Evolutionary conservation across 2,329 filamentous ascomycete species (phyloP), one percentile per base, ranked within the genome.

Genomic region (Colletotrichum gigasporum): DNA sequence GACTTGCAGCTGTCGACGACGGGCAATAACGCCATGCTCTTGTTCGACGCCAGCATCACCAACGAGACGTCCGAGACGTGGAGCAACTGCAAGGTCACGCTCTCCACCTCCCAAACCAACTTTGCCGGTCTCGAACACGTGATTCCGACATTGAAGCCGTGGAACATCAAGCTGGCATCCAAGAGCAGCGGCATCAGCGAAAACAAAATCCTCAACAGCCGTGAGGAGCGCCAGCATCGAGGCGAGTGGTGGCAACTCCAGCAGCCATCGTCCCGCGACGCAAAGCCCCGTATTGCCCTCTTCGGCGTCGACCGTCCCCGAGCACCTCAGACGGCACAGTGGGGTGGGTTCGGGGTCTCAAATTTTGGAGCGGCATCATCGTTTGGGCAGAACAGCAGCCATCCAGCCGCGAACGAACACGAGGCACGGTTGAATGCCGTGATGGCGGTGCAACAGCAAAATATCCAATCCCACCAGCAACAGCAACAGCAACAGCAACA

Each of bases 31-130:
- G 87, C 81, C 2, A 76, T 76, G 4, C 78, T 91, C 12, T 83
- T 83, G 69, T 91, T 91, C 71, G 85, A 89, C 57, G 88, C 88
- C 2, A 82, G 85, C 67, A 83, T 90, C 54, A 83, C 81, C 60
- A 91, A 91, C 74, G 78, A 78, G 52, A 90, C 87, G 0, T 87
- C 85, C 0, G 89, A 91, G 75, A 86, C 83, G 0, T 91, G 89
- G 89, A 79, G 78, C 28, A 83, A 86, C 73, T 85, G 86, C 72
- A 85, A 83, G 66, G 75, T 91, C 35, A 83, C 82, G 0, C 81
- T 91, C 5, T 90, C 88, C 3, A 90, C 87, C 0, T 90, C 87
- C 0, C 86, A 90, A 69, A 84, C 87, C 3, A 82, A 81, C 5
- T 88, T 86, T 55, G 80, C 84, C 2, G 83, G 83, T 2, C 76